Percentiles rank a stretch among this genome's conserved stretches.
phyloP scores from a whole-genome alignment of 495 filamentous ascomycete species.

The Tricharina praecox region DNA sequence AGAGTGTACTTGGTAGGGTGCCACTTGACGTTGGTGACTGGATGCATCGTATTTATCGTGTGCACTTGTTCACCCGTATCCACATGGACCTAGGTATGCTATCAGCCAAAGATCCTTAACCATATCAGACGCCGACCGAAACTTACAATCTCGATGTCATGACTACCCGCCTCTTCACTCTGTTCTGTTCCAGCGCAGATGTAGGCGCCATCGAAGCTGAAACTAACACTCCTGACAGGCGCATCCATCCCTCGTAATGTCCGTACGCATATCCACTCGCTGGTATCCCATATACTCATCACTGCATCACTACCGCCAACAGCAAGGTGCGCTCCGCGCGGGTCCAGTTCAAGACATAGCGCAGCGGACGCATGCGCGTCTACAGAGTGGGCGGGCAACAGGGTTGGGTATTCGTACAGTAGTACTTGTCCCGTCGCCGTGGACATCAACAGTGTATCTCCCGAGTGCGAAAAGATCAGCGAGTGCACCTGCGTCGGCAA shows the following conservation, averaged over 20 bases:
- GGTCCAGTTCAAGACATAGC: slow-evolving; percentile 25
- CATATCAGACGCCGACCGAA: neutral
- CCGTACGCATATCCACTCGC: slow-evolving; percentile 73
- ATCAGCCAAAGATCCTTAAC: slow-evolving; percentile 4
- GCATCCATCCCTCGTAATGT: slow-evolving; percentile 64
- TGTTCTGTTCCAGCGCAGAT: slow-evolving; percentile 91
- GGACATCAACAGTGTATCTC: slow-evolving; percentile 57
- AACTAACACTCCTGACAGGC: slow-evolving; percentile 60
- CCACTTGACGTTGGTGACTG: slow-evolving; percentile 62
- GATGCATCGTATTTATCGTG: slow-evolving; percentile 50
- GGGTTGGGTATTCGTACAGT: slow-evolving; percentile 55
- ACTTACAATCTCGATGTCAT: slow-evolving; percentile 51
- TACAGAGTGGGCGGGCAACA: slow-evolving; percentile 31
- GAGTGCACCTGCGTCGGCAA: slow-evolving; percentile 45
- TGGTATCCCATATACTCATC: slow-evolving; percentile 80
- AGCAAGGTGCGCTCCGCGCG: slow-evolving; percentile 45
- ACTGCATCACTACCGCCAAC: slow-evolving; percentile 79
- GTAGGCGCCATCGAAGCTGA: slow-evolving; percentile 38
- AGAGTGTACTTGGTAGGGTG: slow-evolving; percentile 78
- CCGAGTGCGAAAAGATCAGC: slow-evolving; percentile 62
- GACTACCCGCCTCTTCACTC: slow-evolving; percentile 66
- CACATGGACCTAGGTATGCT: slow-evolving; percentile 48
- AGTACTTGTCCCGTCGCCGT: slow-evolving; percentile 68
- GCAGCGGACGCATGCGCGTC: slow-evolving; percentile 25
- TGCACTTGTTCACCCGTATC: slow-evolving; percentile 79